Evolutionary conservation across 2,329 filamentous ascomycete genomes (phyloP).

Genomic region (Bipolaris gigantea): DNA sequence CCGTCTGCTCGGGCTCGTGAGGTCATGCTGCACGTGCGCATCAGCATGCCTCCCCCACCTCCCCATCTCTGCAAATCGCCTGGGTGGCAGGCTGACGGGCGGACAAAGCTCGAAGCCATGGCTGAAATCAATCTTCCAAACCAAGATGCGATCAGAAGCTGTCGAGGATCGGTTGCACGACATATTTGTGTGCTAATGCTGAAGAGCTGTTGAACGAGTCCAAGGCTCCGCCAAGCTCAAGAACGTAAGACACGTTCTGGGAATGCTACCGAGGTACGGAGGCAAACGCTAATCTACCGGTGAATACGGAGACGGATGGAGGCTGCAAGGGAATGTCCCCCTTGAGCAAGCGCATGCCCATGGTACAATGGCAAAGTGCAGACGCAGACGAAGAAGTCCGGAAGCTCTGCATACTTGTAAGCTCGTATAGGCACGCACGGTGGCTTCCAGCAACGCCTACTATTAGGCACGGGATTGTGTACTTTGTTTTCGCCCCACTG

Average conservation of each 20-base stretch:
- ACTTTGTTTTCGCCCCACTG: slow-evolving; percentile 9
- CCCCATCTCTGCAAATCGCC: background rate
- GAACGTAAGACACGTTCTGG: slow-evolving; percentile 4
- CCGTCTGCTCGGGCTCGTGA: slow-evolving; percentile 3
- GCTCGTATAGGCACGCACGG: slow-evolving; percentile 13
- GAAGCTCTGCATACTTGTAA: slow-evolving; percentile 8
- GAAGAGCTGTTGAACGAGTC: background rate
- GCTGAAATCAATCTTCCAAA: slow-evolving; percentile 4
- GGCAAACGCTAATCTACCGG: slow-evolving; percentile 11
- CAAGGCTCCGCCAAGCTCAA: background rate
- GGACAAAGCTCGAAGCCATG: slow-evolving; percentile 3
- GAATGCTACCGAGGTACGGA: slow-evolving; percentile 5
- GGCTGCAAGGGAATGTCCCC: slow-evolving; percentile 2
- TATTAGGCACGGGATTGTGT: slow-evolving; percentile 10
- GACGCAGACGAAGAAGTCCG: slow-evolving; percentile 1
- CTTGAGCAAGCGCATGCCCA: background rate
- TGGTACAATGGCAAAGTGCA: slow-evolving; percentile 1
- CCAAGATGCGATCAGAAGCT: slow-evolving; percentile 5
- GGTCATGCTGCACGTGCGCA: slow-evolving; percentile 14
- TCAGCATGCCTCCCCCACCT: slow-evolving; percentile 12
- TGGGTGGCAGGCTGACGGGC: slow-evolving; percentile 3
- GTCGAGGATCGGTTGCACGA: slow-evolving; percentile 1
- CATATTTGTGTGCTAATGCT: slow-evolving; percentile 3
- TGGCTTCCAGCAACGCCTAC: slow-evolving; percentile 20
- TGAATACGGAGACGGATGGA: background rate